A percentile compares a stretch with the other conserved stretches of the same genome.
These are phyloP conservation scores for Cotoneaster glaucophyllus DNA, from an alignment of 306 rosid genomes.

Conservation along the genomic window DNA sequence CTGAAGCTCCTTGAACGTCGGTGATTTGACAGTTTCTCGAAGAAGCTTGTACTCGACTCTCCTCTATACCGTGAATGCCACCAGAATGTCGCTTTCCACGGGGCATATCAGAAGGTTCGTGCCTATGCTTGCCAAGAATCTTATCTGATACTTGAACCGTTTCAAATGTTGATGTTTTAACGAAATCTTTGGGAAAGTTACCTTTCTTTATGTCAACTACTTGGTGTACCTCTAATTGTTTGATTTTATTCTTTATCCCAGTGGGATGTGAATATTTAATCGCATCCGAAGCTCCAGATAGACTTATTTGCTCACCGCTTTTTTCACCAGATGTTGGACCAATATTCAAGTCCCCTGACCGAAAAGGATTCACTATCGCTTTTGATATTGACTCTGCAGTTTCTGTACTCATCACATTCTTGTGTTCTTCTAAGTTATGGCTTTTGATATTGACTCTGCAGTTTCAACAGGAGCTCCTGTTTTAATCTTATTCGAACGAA, in stretches of 20 bases:
- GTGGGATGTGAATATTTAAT: conserved; percentile 12
- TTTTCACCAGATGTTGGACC: conserved; percentile 5
- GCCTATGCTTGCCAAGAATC: conserved; percentile 14
- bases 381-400: conserved; percentile 1
- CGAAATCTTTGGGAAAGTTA: conserved; percentile 15
- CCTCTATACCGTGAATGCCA: conserved; percentile 18
- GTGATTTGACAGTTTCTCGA: conserved; percentile 4
- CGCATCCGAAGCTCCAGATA: conserved; percentile 4
- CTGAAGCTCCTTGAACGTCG: conserved; percentile 20
- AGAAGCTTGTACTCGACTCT: conserved; percentile 15
- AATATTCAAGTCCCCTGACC: conserved; percentile 17
- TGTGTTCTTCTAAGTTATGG: conserved; percentile 14
- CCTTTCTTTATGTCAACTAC: conserved; percentile 26
- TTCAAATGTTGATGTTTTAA: conserved; percentile 16
- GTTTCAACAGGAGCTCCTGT: conserved; percentile 17
- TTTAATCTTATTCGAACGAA: conserved; percentile 19
- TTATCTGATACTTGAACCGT: conserved; percentile 22
- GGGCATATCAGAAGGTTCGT: conserved; percentile 2
- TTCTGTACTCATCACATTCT: conserved; percentile 7
- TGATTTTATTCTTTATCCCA: conserved; percentile 9
- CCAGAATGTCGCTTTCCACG: conserved; percentile 9
- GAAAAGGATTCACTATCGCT: conserved; percentile 2
- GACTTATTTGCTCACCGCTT: conserved; percentile 10
- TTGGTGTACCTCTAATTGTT: conserved; percentile 14
- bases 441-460: no score